Base-by-base conservation (phyloP, 2,329 filamentous ascomycete species). In the Sporothrix humicola region DNA sequence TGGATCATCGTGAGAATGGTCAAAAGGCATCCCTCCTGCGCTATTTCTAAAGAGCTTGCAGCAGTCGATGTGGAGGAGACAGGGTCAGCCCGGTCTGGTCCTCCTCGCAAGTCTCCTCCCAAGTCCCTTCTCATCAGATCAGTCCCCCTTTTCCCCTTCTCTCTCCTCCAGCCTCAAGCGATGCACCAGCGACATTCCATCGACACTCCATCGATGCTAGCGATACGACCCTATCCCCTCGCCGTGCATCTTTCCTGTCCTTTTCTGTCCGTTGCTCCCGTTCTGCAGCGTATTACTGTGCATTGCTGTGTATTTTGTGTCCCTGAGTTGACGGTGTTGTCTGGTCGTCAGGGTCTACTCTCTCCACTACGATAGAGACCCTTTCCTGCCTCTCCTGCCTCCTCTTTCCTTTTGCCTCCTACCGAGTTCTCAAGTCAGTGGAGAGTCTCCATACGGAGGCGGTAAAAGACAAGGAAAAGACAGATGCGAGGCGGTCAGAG, bases 11-110 rank as follows among this genome's bases (percentile, higher is more conserved):
- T 20, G 50, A 20, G 50, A 54, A 54, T 37, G 31, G 31, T 37
- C 31, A 37, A 7, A 37, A 37, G 7, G 31, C 58, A 26, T 20
- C 7, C 65, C 46, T 52, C 23, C 13, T 68, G 65, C 65, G 46
- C 66, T 69, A 42, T 69, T 46, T 58, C n/a, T 58, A 70, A 70
- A 70, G 52, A 58, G 68, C 68, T 58, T 58, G 68, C 68, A 69
- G 66, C n/a, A 70, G 68, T 48, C 68, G 52, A 17, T 46, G 52
- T 58, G 68, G 66, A 69, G 68, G 68, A 17, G 50, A 52, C 66
- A 69, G 10, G 61, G 59, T 12, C 15, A 5, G n/a, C 42, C 61
- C 52, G 13, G 52, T 37, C 31, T 37, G 31, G 23, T 26, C 23
- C 23, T 26, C 23, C 23, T 26, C 23, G 23, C 23, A 26, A 26